Percentiles rank a stretch among this genome's conserved stretches.
Conservation (phyloP, 192 early-diverging fungal species). For the Coemansia sp. region DNA sequence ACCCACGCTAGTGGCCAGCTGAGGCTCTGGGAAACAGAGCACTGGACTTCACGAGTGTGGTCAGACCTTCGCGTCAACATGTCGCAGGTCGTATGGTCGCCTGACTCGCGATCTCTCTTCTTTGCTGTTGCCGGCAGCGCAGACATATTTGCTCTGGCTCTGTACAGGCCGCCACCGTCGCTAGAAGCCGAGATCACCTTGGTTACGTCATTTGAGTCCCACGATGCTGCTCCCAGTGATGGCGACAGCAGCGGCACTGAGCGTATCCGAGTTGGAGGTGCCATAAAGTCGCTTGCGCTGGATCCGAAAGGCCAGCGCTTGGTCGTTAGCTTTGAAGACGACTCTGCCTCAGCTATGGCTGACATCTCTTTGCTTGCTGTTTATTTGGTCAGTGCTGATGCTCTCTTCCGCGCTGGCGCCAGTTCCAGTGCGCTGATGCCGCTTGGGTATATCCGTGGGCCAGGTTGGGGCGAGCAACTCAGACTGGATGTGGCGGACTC, state of each 20-base stretch:
- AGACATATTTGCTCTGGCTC: slow-evolving; percentile 39
- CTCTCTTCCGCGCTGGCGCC: slow-evolving; percentile 45
- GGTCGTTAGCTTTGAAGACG: slow-evolving; percentile 40
- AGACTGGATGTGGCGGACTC: background rate
- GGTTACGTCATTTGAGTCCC: slow-evolving; percentile 30
- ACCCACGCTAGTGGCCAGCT: slow-evolving; percentile 48
- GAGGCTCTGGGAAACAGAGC: slow-evolving; percentile 51
- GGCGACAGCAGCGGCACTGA: slow-evolving; percentile 7
- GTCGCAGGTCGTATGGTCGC: slow-evolving; percentile 41
- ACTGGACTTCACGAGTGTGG: slow-evolving; percentile 50
- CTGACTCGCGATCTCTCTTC: slow-evolving; percentile 47
- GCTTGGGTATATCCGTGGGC: slow-evolving; percentile 52
- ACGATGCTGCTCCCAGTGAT: slow-evolving; percentile 20
- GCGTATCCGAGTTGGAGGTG: slow-evolving; percentile 42
- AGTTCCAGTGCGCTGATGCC: slow-evolving; percentile 42
- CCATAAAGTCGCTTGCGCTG: slow-evolving; percentile 41
- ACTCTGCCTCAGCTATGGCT: slow-evolving; percentile 32
- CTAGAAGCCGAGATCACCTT: slow-evolving; percentile 41
- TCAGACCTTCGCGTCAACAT: slow-evolving; percentile 33
- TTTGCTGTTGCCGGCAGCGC: slow-evolving; percentile 26
- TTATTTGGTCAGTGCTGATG: slow-evolving; percentile 38
- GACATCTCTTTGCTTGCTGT: slow-evolving; percentile 52
- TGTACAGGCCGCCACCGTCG: slow-evolving; percentile 38
- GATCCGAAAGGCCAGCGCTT: slow-evolving; percentile 52
- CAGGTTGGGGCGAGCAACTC: slow-evolving; percentile 41